Conservation (phyloP, 306 rosid species). For the Astragalus membranaceus region DNA sequence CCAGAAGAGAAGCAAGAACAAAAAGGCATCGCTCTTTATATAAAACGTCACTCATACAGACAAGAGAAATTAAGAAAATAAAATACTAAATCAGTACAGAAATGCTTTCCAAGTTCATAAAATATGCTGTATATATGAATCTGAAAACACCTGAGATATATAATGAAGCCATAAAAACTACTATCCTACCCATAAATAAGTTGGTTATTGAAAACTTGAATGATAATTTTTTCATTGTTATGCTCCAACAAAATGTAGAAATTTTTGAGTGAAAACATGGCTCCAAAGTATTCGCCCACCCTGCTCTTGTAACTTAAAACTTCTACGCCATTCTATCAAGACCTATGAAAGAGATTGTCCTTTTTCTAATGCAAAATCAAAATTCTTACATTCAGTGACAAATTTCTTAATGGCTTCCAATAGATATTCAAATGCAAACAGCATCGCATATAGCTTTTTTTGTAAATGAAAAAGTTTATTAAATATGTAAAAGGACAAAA, state of each 20-base stretch:
- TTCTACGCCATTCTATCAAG: background rate
- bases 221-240: background rate
- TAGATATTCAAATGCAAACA: background rate
- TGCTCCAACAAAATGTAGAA: background rate
- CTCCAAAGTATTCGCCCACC: background rate
- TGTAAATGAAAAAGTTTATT: background rate
- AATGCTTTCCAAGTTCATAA: conserved; percentile 1
- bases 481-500: background rate
- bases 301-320: background rate
- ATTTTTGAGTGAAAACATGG: background rate
- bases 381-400: background rate
- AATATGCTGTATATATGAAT: background rate
- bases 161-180: conserved; percentile 15
- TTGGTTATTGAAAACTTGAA: background rate
- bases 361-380: background rate
- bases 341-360: background rate
- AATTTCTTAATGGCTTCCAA: background rate
- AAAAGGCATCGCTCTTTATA: background rate
- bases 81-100: background rate
- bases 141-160: background rate
- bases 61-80: background rate
- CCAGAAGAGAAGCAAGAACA: background rate
- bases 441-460: background rate
- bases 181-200: background rate
- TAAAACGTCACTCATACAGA: background rate